Percentiles rank a stretch among this genome's conserved stretches.
phyloP scores from a whole-genome alignment of 768 basidiomycete species.

The Tulasnella sp. region DNA sequence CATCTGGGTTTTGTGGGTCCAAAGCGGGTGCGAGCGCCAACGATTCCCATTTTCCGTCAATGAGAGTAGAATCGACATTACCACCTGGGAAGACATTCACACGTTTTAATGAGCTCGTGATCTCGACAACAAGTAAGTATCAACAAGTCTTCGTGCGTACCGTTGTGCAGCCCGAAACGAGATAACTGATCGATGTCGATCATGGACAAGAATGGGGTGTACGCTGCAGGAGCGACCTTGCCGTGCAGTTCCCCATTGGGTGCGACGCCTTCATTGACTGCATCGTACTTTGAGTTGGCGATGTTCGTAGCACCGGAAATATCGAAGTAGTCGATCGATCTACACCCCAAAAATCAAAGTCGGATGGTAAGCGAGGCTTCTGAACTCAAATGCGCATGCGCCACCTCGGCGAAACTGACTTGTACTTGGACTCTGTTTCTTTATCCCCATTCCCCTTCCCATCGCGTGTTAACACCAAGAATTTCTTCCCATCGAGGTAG shows the following conservation, averaged over 20 bases:
- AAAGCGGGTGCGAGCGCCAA: slow-evolving; percentile 45
- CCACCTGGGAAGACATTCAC: slow-evolving; percentile 29
- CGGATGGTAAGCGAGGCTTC: not conserved
- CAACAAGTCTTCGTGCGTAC: slow-evolving; percentile 24
- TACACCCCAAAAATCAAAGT: slow-evolving; percentile 23
- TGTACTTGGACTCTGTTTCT: slow-evolving; percentile 40
- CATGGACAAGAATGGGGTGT: slow-evolving; percentile 45
- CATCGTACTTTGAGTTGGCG: slow-evolving; percentile 43
- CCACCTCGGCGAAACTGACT: slow-evolving; percentile 30
- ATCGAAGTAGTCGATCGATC: slow-evolving; percentile 49
- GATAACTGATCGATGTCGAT: slow-evolving; percentile 43
- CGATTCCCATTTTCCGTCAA: slow-evolving; percentile 59
- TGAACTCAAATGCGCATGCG: not conserved
- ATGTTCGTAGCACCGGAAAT: slow-evolving; percentile 52
- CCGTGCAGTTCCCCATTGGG: slow-evolving; percentile 36
- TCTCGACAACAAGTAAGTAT: not conserved
- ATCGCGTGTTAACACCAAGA: slow-evolving; percentile 49
- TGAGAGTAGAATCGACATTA: slow-evolving; percentile 40
- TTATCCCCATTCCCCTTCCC: slow-evolving; percentile 47
- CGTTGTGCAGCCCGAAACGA: slow-evolving; percentile 54
- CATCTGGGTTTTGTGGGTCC: slow-evolving; percentile 43
- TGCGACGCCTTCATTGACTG: slow-evolving; percentile 38
- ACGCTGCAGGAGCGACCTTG: slow-evolving; percentile 41
- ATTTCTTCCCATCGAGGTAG: slow-evolving; percentile 40
- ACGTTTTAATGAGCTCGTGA: too few relatives aligned